Evolutionary conservation across 164 flowering plant species (phyloP).

Genomic region (Cinnamomum chago): DNA sequence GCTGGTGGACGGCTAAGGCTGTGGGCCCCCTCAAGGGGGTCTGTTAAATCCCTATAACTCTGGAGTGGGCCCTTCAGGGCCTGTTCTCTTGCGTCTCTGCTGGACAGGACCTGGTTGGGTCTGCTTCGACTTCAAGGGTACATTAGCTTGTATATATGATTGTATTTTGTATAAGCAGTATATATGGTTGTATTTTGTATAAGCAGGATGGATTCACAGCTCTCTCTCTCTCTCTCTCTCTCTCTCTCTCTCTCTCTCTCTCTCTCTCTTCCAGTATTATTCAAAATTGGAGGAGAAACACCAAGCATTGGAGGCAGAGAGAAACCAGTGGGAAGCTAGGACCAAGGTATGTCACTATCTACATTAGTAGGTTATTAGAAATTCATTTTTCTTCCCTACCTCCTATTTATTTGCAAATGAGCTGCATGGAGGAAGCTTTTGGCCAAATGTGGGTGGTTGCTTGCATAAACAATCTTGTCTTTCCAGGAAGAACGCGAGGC

Average conservation of each 20-base stretch:
- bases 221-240: no score
- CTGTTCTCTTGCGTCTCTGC: no score
- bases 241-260: not conserved
- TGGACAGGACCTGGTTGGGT: no score
- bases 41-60: no score
- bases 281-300: conserved; percentile 7
- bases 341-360: conserved; percentile 46
- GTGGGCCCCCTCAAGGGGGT: no score
- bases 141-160: no score
- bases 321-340: conserved; percentile 66
- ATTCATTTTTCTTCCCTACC: not conserved
- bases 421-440: not conserved
- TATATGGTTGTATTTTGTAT: no score
- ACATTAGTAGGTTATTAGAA: not conserved
- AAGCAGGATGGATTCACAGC: no score
- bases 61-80: no score
- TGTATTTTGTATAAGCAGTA: no score
- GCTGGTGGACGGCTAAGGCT: no score
- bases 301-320: conserved; percentile 19
- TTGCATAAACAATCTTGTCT: not conserved
- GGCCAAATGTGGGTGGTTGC: not conserved
- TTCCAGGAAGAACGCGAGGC: conserved; percentile 86
- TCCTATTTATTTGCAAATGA: not conserved
- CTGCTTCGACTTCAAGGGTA: no score
- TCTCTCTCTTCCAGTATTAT: not conserved